Evolutionary conservation across 345 rosid genomes (phyloP).

Genomic region (Dipteronia sinensis): DNA sequence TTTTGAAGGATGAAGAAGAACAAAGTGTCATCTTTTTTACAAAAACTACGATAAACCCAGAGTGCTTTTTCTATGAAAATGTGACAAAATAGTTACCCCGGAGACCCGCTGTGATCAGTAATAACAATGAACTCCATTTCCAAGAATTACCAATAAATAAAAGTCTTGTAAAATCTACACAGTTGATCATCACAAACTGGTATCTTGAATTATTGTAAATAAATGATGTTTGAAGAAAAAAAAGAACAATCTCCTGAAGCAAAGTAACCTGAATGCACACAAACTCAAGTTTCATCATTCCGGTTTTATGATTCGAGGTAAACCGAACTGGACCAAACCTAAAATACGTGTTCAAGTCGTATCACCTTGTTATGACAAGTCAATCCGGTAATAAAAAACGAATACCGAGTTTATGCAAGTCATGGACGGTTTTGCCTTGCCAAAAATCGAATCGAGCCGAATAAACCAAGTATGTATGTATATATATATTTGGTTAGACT

Average conservation of each 20-base stretch:
- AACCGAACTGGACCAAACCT: too few species aligned
- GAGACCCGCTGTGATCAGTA: not conserved
- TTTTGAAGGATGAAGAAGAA: not conserved
- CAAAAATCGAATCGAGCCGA: too few species aligned
- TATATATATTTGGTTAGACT: too few species aligned
- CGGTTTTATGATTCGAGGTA: too few species aligned
- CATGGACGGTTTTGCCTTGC: too few species aligned
- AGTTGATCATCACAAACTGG: not conserved
- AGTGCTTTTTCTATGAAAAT: not conserved
- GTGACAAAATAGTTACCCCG: not conserved
- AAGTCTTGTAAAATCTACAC: not conserved
- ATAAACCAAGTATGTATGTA: too few species aligned
- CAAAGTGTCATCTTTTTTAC: not conserved
- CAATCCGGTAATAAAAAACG: too few species aligned
- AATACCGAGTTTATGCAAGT: too few species aligned
- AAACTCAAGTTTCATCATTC: not conserved
- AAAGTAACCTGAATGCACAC: not conserved
- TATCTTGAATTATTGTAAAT: not conserved
- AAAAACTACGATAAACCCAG: not conserved
- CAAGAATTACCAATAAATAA: not conserved
- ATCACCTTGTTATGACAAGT: too few species aligned
- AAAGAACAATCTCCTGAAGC: not conserved
- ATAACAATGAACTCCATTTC: constrained; percentile 1
- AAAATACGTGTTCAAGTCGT: too few species aligned
- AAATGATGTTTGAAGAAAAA: not conserved